These are phyloP conservation scores for Fistulifera pelliculosa DNA, from an alignment of 108 stramenopile genomes.

Conservation along the genomic window DNA sequence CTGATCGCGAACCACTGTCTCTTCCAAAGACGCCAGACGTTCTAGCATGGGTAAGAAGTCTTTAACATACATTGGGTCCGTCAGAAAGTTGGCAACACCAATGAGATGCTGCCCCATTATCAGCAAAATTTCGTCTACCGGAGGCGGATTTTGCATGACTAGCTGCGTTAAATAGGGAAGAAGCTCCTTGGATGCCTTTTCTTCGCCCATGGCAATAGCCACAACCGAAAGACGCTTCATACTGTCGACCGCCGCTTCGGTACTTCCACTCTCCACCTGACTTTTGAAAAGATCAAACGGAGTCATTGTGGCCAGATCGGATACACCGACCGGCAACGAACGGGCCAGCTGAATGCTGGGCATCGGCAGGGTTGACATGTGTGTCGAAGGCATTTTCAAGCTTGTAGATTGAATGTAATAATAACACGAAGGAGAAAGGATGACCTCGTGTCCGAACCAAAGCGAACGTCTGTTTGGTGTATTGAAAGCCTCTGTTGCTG, in stretches of 20 bases:
- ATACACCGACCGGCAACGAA: constrained; percentile 31
- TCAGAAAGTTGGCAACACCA: constrained; percentile 50
- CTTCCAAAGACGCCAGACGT: constrained; percentile 86
- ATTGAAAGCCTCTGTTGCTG: too few species aligned
- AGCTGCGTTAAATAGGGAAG: constrained; percentile 53
- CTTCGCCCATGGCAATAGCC: constrained; percentile 13
- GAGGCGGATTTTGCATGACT: constrained; percentile 14
- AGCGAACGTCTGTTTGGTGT: too few species aligned
- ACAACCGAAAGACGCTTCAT: constrained; percentile 81
- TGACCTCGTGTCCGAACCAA: too few species aligned
- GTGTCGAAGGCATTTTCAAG: too few species aligned
- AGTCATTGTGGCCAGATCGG: constrained; percentile 46
- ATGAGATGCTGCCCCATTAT: constrained; percentile 63
- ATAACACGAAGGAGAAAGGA: too few species aligned
- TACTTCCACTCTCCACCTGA: constrained; percentile 53
- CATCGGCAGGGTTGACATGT: constrained; percentile 21
- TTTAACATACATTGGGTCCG: constrained; percentile 31
- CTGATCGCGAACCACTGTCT: constrained; percentile 88
- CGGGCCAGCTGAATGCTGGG: constrained; percentile 66
- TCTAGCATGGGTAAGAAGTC: constrained; percentile 86
- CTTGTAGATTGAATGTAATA: too few species aligned
- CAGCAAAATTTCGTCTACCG: constrained; percentile 75
- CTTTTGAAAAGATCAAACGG: constrained; percentile 66
- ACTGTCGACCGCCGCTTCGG: constrained; percentile 76
- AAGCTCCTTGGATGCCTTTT: constrained; percentile 17